Percentiles rank a stretch among this genome's conserved stretches.
These are phyloP conservation scores for Brassica nigra DNA, from an alignment of 345 rosid species.

Conservation along the genomic window DNA sequence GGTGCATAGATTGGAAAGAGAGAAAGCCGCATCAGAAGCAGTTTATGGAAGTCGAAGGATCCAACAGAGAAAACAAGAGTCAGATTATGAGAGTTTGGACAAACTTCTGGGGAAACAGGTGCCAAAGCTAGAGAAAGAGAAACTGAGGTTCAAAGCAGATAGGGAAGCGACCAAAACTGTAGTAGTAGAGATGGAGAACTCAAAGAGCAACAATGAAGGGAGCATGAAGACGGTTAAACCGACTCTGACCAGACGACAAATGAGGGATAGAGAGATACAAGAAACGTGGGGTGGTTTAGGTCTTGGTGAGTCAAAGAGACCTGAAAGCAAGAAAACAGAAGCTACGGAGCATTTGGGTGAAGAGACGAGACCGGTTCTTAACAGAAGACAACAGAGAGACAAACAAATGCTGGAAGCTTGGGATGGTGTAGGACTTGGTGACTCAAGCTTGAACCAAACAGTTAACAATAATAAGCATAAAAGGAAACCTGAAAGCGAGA, in stretches of 20 bases:
- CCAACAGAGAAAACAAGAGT: slow-evolving; percentile 42
- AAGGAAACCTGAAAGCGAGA: slow-evolving; percentile 68
- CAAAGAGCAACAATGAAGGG: slow-evolving; percentile 38
- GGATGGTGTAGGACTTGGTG: slow-evolving; percentile 88
- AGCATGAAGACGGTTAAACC: slow-evolving; percentile 23
- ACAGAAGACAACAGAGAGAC: slow-evolving; percentile 68
- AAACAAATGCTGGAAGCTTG: slow-evolving; percentile 81
- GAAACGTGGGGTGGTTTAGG: slow-evolving; percentile 91
- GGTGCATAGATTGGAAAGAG: slow-evolving; percentile 56
- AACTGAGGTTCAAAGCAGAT: not conserved
- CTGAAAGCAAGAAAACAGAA: slow-evolving; percentile 62
- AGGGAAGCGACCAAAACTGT: slow-evolving; percentile 20
- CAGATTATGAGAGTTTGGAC: slow-evolving; percentile 62
- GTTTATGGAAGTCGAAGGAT: slow-evolving; percentile 38
- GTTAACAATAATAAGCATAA: slow-evolving; percentile 19
- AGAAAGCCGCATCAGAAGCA: slow-evolving; percentile 46
- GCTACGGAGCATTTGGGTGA: slow-evolving; percentile 39
- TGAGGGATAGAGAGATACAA: slow-evolving; percentile 72
- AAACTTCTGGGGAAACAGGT: slow-evolving; percentile 81
- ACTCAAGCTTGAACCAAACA: slow-evolving; percentile 40
- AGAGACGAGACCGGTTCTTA: slow-evolving; percentile 31
- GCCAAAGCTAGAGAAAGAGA: slow-evolving; percentile 74
- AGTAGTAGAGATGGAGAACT: slow-evolving; percentile 39
- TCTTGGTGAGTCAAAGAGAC: slow-evolving; percentile 64
- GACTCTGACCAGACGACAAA: slow-evolving; percentile 43